These are phyloP conservation scores for Apiosordaria backusii DNA, from an alignment of 495 filamentous ascomycete genomes.

Conservation along the genomic window DNA sequence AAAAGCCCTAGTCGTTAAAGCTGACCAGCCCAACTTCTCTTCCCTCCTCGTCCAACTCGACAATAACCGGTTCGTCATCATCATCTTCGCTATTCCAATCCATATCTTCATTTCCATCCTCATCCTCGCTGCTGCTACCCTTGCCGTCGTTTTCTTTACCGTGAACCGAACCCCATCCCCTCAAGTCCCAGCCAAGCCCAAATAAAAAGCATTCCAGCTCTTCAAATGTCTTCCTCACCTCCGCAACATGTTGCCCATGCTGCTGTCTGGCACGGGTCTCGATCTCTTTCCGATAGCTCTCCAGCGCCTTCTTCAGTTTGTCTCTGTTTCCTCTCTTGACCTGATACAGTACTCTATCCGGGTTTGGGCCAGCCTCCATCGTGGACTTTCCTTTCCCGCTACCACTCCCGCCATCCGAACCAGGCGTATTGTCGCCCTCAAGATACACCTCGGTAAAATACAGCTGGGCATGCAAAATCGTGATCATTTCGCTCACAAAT, in stretches of 20 bases:
- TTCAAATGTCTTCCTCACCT: conserved; percentile 33
- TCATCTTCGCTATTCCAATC: conserved; percentile 62
- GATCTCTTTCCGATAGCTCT: conserved; percentile 42
- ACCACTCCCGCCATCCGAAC: neutral
- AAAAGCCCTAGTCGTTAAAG: conserved; percentile 30
- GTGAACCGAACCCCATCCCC: conserved; percentile 1
- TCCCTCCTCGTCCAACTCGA: conserved; percentile 60
- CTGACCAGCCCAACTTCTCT: conserved; percentile 47
- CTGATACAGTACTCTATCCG: conserved; percentile 46
- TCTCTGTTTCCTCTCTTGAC: conserved; percentile 37
- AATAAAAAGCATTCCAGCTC: conserved; percentile 45
- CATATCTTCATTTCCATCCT: conserved; percentile 58
- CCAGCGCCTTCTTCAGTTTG: conserved; percentile 37
- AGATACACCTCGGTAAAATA: conserved; percentile 63
- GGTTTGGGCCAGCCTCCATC: conserved; percentile 11
- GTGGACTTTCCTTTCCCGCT: neutral
- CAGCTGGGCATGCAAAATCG: conserved; percentile 66
- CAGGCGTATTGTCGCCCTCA: conserved; percentile 19
- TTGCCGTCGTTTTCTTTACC: conserved; percentile 1
- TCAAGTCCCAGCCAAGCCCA: conserved; percentile 46
- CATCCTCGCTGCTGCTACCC: conserved; percentile 49
- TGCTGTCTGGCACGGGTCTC: conserved; percentile 23
- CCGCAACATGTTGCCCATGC: conserved; percentile 13
- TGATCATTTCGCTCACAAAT: conserved; percentile 60
- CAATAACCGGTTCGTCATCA: conserved; percentile 81